phyloP scores from a whole-genome alignment of 306 rosid genomes.

The Quercus variabilis region DNA sequence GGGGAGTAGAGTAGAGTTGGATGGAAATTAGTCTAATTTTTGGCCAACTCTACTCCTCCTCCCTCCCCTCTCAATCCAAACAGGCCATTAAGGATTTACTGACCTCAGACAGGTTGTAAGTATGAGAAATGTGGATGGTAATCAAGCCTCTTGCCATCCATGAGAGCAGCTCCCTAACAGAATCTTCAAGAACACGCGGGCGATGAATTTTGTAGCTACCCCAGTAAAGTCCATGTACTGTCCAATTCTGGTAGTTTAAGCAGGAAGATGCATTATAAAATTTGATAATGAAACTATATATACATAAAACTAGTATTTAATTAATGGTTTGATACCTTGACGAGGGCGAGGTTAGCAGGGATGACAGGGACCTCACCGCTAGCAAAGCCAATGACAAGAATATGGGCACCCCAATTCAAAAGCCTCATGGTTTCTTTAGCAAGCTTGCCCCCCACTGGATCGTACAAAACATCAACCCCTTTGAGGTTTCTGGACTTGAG shows the following conservation, averaged over 20 bases:
- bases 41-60: no score
- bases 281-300: no score
- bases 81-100: conserved; percentile 19
- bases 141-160: conserved; percentile 79
- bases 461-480: conserved; percentile 92
- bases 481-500: conserved; percentile 65
- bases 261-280: no score
- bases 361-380: conserved; percentile 91
- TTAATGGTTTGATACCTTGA: conserved; percentile 53
- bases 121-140: conserved; percentile 71
- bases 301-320: no score
- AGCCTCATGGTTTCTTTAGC: conserved; percentile 67
- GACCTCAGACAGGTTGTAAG: conserved; percentile 72
- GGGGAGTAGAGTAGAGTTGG: no score
- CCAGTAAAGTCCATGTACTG: conserved; percentile 96
- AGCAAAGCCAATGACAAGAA: conserved; percentile 91
- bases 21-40: no score
- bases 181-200: conserved; percentile 75
- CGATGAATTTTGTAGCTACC: conserved; percentile 82
- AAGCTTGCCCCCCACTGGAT: conserved; percentile 94
- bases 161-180: conserved; percentile 70
- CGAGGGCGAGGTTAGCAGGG: conserved; percentile 90
- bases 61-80: no score
- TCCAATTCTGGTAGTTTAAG: conserved; percentile 73
- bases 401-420: conserved; percentile 87